A percentile compares a stretch with the other conserved stretches of the same genome.
Conservation (phyloP, 495 filamentous ascomycete genomes). For the Saxophila tyrrhenica region DNA sequence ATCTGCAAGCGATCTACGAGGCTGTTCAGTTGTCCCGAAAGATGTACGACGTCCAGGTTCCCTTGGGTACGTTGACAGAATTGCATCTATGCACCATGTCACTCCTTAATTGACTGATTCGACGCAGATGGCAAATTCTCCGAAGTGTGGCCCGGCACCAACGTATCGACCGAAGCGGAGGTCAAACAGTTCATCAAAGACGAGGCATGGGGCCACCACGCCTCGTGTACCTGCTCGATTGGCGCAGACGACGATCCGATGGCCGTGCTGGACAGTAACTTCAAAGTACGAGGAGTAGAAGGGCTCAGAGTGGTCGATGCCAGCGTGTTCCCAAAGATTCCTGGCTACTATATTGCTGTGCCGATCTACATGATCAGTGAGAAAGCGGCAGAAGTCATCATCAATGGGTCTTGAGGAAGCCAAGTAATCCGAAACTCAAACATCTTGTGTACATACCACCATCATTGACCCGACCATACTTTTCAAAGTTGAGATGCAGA, state of each 20-base stretch:
- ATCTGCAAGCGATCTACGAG: conserved; percentile 20
- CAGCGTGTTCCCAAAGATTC: conserved; percentile 30
- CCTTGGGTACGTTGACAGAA: no score
- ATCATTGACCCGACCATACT: no score
- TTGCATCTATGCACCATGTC: no score
- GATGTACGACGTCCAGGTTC: no score
- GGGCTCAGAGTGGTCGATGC: conserved; percentile 36
- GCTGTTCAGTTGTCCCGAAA: no score
- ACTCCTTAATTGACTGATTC: no score
- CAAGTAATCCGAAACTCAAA: no score
- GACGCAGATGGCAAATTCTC: conserved; percentile 16
- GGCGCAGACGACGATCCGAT: conserved; percentile 37
- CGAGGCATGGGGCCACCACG: conserved; percentile 43
- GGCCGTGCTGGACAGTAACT: conserved; percentile 43
- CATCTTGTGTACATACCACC: no score
- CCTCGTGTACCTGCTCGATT: conserved; percentile 39
- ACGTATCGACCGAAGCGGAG: not conserved
- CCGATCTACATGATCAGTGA: conserved; percentile 53
- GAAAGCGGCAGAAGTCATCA: no score
- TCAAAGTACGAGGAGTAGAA: conserved; percentile 38
- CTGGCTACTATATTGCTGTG: conserved; percentile 45
- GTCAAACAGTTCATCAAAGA: conserved; percentile 27
- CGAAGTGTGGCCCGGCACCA: conserved; percentile 2
- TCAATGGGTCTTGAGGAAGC: no score
- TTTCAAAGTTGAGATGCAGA: no score